These are phyloP conservation scores for Soucietia sequanensis DNA, from an alignment of 805 yeast genomes.

Conservation along the genomic window DNA sequence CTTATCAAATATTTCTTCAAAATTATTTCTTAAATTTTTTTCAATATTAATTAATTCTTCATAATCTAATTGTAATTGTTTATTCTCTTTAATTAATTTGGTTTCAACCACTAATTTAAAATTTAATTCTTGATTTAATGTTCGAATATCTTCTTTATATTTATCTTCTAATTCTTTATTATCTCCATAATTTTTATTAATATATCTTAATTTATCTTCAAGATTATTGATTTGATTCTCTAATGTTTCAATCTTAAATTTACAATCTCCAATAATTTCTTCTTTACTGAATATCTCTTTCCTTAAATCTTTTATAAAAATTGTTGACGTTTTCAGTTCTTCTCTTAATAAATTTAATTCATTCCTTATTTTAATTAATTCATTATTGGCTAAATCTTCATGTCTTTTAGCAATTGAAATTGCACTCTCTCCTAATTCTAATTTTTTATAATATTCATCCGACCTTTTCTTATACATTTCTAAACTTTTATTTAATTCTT, in stretches of 20 bases:
- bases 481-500: slow-evolving; percentile 52
- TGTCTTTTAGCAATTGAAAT: slow-evolving; percentile 61
- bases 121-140: slow-evolving; percentile 52
- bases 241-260: slow-evolving; percentile 51
- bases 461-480: slow-evolving; percentile 68
- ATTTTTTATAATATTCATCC: slow-evolving; percentile 67
- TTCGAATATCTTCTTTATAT: slow-evolving; percentile 51
- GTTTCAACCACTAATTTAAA: slow-evolving; percentile 64
- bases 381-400: slow-evolving; percentile 52
- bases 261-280: slow-evolving; percentile 54
- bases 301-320: slow-evolving; percentile 51
- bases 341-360: slow-evolving; percentile 48
- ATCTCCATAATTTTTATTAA: slow-evolving; percentile 43
- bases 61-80: slow-evolving; percentile 57
- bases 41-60: slow-evolving; percentile 41
- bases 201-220: slow-evolving; percentile 55
- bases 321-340: slow-evolving; percentile 55
- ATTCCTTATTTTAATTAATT: slow-evolving; percentile 41
- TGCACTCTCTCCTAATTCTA: slow-evolving; percentile 78
- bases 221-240: slow-evolving; percentile 49
- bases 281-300: slow-evolving; percentile 51
- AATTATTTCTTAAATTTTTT: slow-evolving; percentile 25
- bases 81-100: slow-evolving; percentile 59
- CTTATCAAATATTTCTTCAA: slow-evolving; percentile 40
- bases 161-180: slow-evolving; percentile 43